Evolutionary conservation across 1,284 basidiomycete genomes (phyloP).

Genomic region (Pulveroboletus ridleyi): DNA sequence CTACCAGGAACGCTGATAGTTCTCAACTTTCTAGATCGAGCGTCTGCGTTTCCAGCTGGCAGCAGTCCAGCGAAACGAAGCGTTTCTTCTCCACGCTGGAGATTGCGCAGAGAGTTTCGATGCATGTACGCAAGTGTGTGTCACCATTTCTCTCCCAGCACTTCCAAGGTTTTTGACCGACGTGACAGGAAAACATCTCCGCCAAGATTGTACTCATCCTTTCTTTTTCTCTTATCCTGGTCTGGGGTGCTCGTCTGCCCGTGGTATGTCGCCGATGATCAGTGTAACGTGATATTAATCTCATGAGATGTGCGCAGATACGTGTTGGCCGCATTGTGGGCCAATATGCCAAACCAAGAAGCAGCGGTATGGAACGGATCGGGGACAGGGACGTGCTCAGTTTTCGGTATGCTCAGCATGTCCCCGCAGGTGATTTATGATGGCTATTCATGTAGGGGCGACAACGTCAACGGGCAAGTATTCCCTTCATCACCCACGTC

Average conservation of each 20-base stretch:
- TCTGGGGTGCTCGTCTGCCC: conserved; percentile 93
- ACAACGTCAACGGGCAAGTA: conserved; percentile 91
- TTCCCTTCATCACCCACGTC: neutral
- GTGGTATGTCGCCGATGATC: conserved; percentile 54
- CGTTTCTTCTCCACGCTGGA: conserved; percentile 95
- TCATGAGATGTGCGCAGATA: conserved; percentile 51
- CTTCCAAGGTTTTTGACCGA: conserved; percentile 1
- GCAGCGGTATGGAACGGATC: conserved; percentile 85
- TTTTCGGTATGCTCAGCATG: conserved; percentile 50
- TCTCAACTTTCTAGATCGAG: conserved; percentile 70
- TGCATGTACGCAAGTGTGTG: conserved; percentile 80
- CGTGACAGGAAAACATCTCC: conserved; percentile 84
- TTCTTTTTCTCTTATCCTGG: conserved; percentile 93
- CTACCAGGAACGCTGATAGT: conserved; percentile 14
- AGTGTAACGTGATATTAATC: conserved; percentile 10
- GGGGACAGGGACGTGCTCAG: conserved; percentile 75
- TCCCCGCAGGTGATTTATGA: conserved; percentile 4
- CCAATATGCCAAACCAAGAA: conserved; percentile 97
- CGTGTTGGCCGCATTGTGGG: conserved; percentile 94
- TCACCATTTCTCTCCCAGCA: neutral
- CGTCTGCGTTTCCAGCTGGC: conserved; percentile 82
- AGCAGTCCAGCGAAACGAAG: conserved; percentile 86
- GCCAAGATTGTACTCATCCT: conserved; percentile 94
- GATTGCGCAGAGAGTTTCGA: conserved; percentile 97
- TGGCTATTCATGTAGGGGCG: conserved; percentile 67